A percentile compares a stretch with the other conserved stretches of the same genome.
Evolutionary conservation across 805 yeast genomes (phyloP).

Genomic region (Brettanomyces nanus): DNA sequence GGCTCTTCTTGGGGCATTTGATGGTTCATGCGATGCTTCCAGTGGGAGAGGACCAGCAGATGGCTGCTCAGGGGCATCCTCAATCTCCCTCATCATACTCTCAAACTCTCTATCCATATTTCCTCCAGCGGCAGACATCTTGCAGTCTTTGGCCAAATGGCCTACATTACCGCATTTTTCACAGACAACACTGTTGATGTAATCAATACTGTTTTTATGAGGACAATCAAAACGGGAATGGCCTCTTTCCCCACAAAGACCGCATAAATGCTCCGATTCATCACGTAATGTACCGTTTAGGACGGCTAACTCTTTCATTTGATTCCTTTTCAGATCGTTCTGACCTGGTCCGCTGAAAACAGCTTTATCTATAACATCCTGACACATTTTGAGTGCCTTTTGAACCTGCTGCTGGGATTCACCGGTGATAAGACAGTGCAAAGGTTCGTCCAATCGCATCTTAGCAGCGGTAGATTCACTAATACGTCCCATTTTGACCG

Average conservation of each 20-base stretch:
- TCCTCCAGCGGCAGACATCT: constrained; percentile 24
- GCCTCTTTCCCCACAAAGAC: constrained; percentile 57
- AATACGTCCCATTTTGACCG: constrained; percentile 85
- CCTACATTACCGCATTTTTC: constrained; percentile 74
- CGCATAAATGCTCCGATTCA: constrained; percentile 57
- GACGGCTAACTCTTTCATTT: constrained; percentile 84
- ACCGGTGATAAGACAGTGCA: constrained; percentile 82
- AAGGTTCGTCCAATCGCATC: constrained; percentile 63
- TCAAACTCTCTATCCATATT: constrained; percentile 41
- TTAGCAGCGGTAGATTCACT: constrained; percentile 38
- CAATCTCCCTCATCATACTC: constrained; percentile 44
- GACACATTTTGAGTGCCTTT: constrained; percentile 65
- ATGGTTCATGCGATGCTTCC: too few species aligned
- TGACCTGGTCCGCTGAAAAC: constrained; percentile 88
- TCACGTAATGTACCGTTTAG: constrained; percentile 86
- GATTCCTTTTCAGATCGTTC: constrained; percentile 85
- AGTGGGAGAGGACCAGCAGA: too few species aligned
- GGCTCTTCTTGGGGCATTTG: too few species aligned
- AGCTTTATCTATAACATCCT: constrained; percentile 73
- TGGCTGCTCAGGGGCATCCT: too few species aligned
- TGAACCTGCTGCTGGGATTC: constrained; percentile 72
- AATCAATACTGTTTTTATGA: constrained; percentile 31
- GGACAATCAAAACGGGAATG: constrained; percentile 64
- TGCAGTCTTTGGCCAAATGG: constrained; percentile 86
- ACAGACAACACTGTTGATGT: constrained; percentile 56